Base-by-base conservation (phyloP, 192 early-diverging fungal species). In the Lobulomyces angularis region DNA sequence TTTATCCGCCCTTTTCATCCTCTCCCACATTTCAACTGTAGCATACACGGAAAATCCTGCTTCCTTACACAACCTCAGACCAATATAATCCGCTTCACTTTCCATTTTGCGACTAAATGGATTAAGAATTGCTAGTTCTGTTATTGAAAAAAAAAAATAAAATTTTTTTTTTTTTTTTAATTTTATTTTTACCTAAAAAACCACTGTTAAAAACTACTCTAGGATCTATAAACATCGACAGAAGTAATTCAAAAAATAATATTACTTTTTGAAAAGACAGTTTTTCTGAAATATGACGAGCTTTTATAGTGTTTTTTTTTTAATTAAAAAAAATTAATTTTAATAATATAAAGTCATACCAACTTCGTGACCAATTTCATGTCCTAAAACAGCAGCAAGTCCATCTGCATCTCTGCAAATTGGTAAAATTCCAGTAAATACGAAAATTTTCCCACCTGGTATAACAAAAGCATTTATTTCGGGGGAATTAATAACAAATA, bases 391-490 rank as follows among this genome's bases (percentile, higher is more conserved):
- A 0, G 91, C 83, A 4, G 94, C 94, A 54, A 97, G 51, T 6
- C 88, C 90, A 53, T 83, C 72, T 55, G 88, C 84, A 56, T 84
- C 76, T 37, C 66, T 40, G 0, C 74, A 74, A 20, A 97, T 62
- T 1, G 81, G 81, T 2, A 97, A 62, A 14, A 97, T 75, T 3
- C 94, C 94, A 18, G 87, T 87, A 46, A 95, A 97, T 23, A 97
- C 94, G 76, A 97, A 97, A 0, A 97, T 81, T 58, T 91, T 90
- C 25, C 88, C 88, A 26, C 87, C 88, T 1, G 94, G 90, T 32
- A 93, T 59, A 6, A 95, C 91, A 61, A 97, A 93, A 2, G 93
- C 93, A 59, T 95, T 97, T 48, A 59, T 67, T 55, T 90, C 76
- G 1, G 74, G 69, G 19, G 74, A 67, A 24, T 84, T 56, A 35